Conservation (phyloP, 805 yeast species). For the Candida ponderosae region DNA sequence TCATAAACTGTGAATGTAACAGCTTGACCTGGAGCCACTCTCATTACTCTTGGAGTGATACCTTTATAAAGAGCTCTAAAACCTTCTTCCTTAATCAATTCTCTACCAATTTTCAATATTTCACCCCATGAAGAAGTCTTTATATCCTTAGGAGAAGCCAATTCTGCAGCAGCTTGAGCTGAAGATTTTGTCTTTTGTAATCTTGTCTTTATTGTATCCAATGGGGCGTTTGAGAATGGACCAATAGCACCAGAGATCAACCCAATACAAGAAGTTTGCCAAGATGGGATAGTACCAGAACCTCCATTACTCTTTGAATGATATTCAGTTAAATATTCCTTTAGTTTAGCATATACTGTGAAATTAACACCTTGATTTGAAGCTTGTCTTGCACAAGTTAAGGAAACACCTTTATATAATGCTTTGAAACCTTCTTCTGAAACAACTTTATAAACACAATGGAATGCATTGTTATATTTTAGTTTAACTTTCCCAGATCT, state of each 20-base stretch:
- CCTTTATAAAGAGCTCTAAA: constrained; percentile 86
- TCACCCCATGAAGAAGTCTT: constrained; percentile 67
- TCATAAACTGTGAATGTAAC: constrained; percentile 97
- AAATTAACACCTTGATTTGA: constrained; percentile 98
- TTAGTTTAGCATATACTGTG: constrained; percentile 85
- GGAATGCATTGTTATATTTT: constrained; percentile 88
- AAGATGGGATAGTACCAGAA: constrained; percentile 59
- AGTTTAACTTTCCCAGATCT: constrained; percentile 1
- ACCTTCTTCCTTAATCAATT: constrained; percentile 85
- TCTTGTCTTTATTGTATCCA: constrained; percentile 95
- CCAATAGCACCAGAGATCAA: constrained; percentile 94
- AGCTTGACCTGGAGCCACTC: constrained; percentile 99
- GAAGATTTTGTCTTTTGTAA: constrained; percentile 83
- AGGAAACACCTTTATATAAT: constrained; percentile 86
- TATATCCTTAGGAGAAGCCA: constrained; percentile 23
- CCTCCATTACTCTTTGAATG: constrained; percentile 38
- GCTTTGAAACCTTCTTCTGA: constrained; percentile 89
- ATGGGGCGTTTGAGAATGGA: constrained; percentile 94
- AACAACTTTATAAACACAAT: constrained; percentile 75
- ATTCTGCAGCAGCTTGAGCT: constrained; percentile 18
- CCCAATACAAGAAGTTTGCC: constrained; percentile 92
- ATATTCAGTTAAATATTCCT: constrained; percentile 56
- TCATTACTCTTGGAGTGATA: constrained; percentile 96
- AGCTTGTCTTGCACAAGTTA: constrained; percentile 97
- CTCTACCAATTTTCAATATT: constrained; percentile 72